Base-by-base conservation (phyloP, 169 alveolate species). In the Cryptosporidium ryanae region DNA sequence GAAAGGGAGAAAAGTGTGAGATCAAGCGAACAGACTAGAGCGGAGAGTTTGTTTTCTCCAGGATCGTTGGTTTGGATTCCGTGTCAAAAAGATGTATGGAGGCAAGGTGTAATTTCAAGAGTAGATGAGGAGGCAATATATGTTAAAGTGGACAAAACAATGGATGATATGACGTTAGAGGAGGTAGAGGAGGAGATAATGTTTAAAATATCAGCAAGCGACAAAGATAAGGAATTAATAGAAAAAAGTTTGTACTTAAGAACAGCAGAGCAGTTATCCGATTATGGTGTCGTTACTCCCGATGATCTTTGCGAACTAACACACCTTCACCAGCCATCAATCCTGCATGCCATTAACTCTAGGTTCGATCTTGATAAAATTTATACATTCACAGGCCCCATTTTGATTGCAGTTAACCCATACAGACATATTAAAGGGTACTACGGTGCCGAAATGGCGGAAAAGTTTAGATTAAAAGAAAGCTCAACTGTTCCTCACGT, bases 351-450 rank as follows among this genome's bases (percentile, higher is more conserved):
- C 32, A 90, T 97, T 61, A 92, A 97, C 76, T 82, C 91, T 32
- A 94, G 99, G 46, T 97, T 95, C 82, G 94, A 93, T 18, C 90
- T 92, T 21, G 98, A 96, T 68, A 83, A 93, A 61, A 97, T 98
- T 44, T 98, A 97, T 84, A 96, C 99, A n/a, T 92, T 96, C 55
- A 96, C 99, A 2, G 99, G 99, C 44, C 98, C 99, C 50, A 97
- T 97, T 59, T 94, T 98, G 64, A 95, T 98, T 27, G 98, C 99
- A 57, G 97, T 98, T 15, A 98, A 98, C 82, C 99, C 99, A 4
- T 98, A 96, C 91, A 95, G 96, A 61, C 59, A 61, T 4, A 90
- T 93, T 31, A 93, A 92, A 1, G 83, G 90, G 5, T 68, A 68
- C 23, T 89, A 90, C 68, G 65, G 82, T 13, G 81, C 82, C 48